Conservation (phyloP, 371 early-diverging fungal species). For the Haplosporangium sp. region DNA sequence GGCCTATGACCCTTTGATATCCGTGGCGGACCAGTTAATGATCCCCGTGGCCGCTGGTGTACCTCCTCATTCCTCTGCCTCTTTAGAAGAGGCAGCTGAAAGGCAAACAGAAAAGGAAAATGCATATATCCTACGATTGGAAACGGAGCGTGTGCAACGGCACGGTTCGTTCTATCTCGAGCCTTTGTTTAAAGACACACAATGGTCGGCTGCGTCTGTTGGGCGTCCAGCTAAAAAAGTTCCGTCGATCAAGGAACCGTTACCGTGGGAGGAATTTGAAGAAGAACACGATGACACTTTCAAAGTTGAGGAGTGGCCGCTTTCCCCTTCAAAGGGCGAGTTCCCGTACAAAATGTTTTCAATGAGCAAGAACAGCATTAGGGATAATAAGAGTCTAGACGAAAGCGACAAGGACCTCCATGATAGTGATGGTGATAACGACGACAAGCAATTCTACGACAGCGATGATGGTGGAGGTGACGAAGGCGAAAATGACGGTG, state of each 20-base stretch:
- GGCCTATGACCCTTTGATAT: slow-evolving; percentile 24
- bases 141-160: slow-evolving; percentile 9
- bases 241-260: slow-evolving; percentile 16
- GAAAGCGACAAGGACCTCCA: neutral
- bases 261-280: slow-evolving; percentile 36
- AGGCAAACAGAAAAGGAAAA: slow-evolving; percentile 7
- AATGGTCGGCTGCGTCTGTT: neutral
- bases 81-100: neutral
- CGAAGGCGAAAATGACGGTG: neutral
- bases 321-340: slow-evolving; percentile 17
- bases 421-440: neutral
- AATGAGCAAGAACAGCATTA: neutral
- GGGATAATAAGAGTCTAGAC: neutral
- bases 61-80: slow-evolving; percentile 6
- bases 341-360: slow-evolving; percentile 5
- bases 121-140: slow-evolving; percentile 18
- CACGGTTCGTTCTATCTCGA: slow-evolving; percentile 35
- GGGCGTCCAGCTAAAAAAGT: neutral
- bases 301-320: neutral
- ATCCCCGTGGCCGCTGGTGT: slow-evolving; percentile 39
- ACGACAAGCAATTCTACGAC: neutral
- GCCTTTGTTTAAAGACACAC: slow-evolving; percentile 13
- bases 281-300: slow-evolving; percentile 11
- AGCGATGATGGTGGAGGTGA: neutral
- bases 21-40: slow-evolving; percentile 12